Base-by-base conservation (phyloP, 1,284 basidiomycete species). In the Apiotrichum mycotoxinovorans region DNA sequence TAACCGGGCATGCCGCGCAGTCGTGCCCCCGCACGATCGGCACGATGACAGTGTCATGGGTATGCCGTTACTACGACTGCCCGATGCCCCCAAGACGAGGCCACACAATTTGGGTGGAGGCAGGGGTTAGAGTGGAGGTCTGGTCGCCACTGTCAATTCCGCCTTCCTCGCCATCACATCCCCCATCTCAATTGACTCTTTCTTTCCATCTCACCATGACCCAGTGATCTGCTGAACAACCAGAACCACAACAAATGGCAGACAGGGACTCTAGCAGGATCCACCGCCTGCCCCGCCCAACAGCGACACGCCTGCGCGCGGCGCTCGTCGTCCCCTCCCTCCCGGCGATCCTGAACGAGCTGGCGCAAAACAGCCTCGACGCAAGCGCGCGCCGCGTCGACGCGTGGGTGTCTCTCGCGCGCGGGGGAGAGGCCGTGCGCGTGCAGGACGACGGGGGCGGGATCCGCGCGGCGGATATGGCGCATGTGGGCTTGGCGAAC, bases 201-300 rank as follows among this genome's bases (percentile, higher is more conserved):
- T 83, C 84, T 3, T 80, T 96, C 48, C 94, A 92, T 73, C 96
- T 98, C 77, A 89, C 67, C 83, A 96, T 9, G 91, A 96, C n/a
- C n/a, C n/a, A n/a, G n/a, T 69, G 91, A 43, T 30, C 44, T n/a
- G 17, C 37, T n/a, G 5, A 40, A 3, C 14, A 26, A n/a, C 22
- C 42, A 27, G 51, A 23, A 23, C 17, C 33, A 27, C 10, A 20
- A 49, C 27, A 14, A 22, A 46, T 26, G 22, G 48, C 34, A 35
- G 51, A 50, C 38, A n/a, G n/a, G n/a, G n/a, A n/a, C n/a, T n/a
- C n/a, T n/a, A 22, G 51, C 38, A 18, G 33, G 15, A 61, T 62
- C 30, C 33, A 48, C 42, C 51, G 45, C 20, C 49, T 62, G 5
- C 42, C 48, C 7, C 45, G 54, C 12, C 60, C 57, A 3, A 54